Evolutionary conservation across 2,329 filamentous ascomycete species (phyloP).

Genomic region (Balansia obtecta): DNA sequence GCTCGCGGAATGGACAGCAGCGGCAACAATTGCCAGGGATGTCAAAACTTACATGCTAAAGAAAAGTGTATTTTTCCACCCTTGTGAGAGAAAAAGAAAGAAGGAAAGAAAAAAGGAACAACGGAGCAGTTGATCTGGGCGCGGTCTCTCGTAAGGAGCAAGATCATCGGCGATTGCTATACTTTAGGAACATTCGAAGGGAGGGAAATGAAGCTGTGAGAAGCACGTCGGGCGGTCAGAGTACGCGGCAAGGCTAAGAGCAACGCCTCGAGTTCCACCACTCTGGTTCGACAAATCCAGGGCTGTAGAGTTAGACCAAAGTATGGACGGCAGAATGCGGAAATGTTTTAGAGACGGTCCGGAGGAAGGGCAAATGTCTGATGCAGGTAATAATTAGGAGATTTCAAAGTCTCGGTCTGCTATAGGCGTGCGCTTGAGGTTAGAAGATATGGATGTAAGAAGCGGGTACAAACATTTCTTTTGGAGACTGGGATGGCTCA

Average conservation of each 20-base stretch:
- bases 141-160: not conserved
- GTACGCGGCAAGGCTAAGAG: not conserved
- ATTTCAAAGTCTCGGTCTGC: slow-evolving; percentile 17
- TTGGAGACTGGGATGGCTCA: slow-evolving; percentile 18
- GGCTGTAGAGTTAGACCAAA: slow-evolving; percentile 11
- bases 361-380: slow-evolving; percentile 10
- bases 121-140: not conserved
- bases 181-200: slow-evolving; percentile 10
- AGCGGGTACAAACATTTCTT: slow-evolving; percentile 21
- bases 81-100: too few relatives aligned
- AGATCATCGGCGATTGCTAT: too few relatives aligned
- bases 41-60: not conserved
- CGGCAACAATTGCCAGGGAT: not conserved
- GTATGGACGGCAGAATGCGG: slow-evolving; percentile 7
- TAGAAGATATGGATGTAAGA: slow-evolving; percentile 15
- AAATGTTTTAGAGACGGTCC: slow-evolving; percentile 2
- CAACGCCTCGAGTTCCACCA: slow-evolving; percentile 1
- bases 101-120: not conserved
- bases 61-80: not conserved
- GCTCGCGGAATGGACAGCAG: not conserved
- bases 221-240: slow-evolving; percentile 1
- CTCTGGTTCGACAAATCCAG: slow-evolving; percentile 4
- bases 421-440: slow-evolving; percentile 11
- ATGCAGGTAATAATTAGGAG: slow-evolving; percentile 15
- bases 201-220: slow-evolving; percentile 13